Base-by-base conservation (phyloP, 441 rosid species). In the Lepidium campestre region DNA sequence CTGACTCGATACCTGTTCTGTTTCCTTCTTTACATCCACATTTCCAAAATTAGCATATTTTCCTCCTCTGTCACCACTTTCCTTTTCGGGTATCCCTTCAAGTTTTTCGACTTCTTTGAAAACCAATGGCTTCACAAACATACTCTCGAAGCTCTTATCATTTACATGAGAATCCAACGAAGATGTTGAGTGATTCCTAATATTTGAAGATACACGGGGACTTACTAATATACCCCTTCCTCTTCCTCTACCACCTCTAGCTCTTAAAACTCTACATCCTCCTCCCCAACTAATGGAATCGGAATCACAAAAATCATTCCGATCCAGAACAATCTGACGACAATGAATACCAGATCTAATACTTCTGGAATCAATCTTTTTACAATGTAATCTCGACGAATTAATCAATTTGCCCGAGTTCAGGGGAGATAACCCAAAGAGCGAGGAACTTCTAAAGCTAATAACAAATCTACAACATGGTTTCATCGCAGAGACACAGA, bases 151-250 rank as follows among this genome's bases (percentile, higher is more conserved):
- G 29, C 86, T 83, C 79, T 81, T 86, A 27, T 80, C 86, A 68
- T 80, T 85, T 73, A 87, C 83, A 79, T 80, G 82, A 69, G 83
- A 69, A 20, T 76, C 90, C 3, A 81, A 64, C 0, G 93, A 90
- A 1, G 93, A 90, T 2, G 87, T 75, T 0, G 97, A 93, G 53
- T 83, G 85, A 46, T 86, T 85, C 87, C 95, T 87, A 86, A 81
- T 49, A 78, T 88, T 91, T 0, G 97, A 88, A 0, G 90, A 89
- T 75, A 88, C 90, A 22, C 66, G 70, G 80, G 94, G 96, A 54
- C 85, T 80, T 57, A 84, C 77, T 76, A 89, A 87, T 81, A 90
- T 64, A 84, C 82, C 91, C 91, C 91, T 85, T 19, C 55, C 54
- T 57, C 68, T 75, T 34, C 75, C 62, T 71, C 45, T 65, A 9